phyloP scores from a whole-genome alignment of 768 basidiomycete species.

The Pulveroboletus sp. region DNA sequence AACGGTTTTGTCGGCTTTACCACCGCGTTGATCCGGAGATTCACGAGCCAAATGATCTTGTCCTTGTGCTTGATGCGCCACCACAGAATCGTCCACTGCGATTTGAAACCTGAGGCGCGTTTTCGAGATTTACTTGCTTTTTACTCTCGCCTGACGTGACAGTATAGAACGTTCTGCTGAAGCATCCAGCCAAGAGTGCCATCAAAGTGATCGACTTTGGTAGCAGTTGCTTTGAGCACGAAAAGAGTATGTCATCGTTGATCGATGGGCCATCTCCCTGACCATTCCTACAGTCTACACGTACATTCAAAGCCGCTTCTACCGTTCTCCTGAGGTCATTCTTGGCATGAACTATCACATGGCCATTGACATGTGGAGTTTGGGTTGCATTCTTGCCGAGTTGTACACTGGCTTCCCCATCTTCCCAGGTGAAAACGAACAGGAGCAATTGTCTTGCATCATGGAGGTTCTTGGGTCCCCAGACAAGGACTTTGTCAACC shows the following conservation, averaged over 20 bases:
- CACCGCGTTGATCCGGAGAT: constrained; percentile 89
- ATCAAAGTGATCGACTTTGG: constrained; percentile 99
- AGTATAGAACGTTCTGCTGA: constrained; percentile 85
- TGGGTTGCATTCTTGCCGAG: constrained; percentile 97
- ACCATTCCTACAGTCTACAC: constrained; percentile 74
- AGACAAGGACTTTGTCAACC: constrained; percentile 92
- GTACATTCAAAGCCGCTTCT: constrained; percentile 99
- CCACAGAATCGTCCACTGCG: constrained; percentile 97
- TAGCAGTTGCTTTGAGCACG: constrained; percentile 96
- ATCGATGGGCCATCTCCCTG: neutral
- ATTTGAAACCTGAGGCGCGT: constrained; percentile 94
- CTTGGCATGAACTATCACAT: constrained; percentile 99
- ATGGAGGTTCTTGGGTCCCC: constrained; percentile 98
- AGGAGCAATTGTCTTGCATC: constrained; percentile 96
- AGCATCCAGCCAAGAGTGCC: constrained; percentile 92
- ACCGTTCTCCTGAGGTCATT: constrained; percentile 99
- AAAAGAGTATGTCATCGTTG: constrained; percentile 76
- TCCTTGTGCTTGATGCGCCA: constrained; percentile 92
- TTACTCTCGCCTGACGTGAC: constrained; percentile 1
- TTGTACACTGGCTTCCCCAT: constrained; percentile 97
- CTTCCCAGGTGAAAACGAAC: constrained; percentile 98
- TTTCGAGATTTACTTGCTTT: neutral
- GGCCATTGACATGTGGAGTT: constrained; percentile 99
- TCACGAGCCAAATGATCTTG: constrained; percentile 92
- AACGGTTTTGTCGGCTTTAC: constrained; percentile 99